Percentiles rank a stretch among this genome's conserved stretches.
Evolutionary conservation across 176 grass and related monocot species (phyloP).

Genomic region (maize (Zea mays)): Zm-B73-REFERENCE-NAM-5.0 NC_050097.1:165516001-165516500

Average conservation of each 20-base stretch:
- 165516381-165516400: constrained; percentile 97
- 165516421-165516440: constrained; percentile 65
- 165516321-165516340: constrained; percentile 98
- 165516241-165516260: not conserved
- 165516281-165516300: constrained; percentile 9
- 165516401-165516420: constrained; percentile 97
- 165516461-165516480: constrained; percentile 92
- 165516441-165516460: constrained; percentile 75
- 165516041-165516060: constrained; percentile 99
- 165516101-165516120: constrained; percentile 99
- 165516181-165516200: constrained; percentile 99
- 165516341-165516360: constrained; percentile 99
- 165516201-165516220: constrained; percentile 82
- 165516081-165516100: constrained; percentile 99
- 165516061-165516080: constrained; percentile 98
- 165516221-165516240: not conserved
- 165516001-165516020: constrained; percentile 99
- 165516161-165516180: constrained; percentile 98
- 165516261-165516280: constrained; percentile 10
- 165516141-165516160: constrained; percentile 96
- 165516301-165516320: constrained; percentile 67
- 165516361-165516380: constrained; percentile 99
- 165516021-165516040: constrained; percentile 99
- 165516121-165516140: constrained; percentile 98
- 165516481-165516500: constrained; percentile 95